phyloP scores from a whole-genome alignment of 176 grass and related monocot genomes.

The Avena atlantica region DNA sequence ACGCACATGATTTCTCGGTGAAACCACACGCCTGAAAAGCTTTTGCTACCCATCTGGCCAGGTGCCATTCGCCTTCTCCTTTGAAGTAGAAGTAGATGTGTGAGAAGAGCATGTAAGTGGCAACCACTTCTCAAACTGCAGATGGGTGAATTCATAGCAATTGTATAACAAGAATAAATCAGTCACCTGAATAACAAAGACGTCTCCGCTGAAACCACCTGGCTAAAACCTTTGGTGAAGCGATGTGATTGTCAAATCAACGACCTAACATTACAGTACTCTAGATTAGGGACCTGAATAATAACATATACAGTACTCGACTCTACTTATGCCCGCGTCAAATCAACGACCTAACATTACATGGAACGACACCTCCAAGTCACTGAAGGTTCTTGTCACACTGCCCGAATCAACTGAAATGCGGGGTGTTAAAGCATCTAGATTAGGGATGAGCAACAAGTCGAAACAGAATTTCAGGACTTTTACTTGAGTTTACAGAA shows the following conservation, averaged over 20 bases:
- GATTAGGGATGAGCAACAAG: background rate
- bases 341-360: background rate
- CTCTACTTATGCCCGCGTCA: background rate
- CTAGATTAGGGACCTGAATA: background rate
- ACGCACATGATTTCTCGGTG: background rate
- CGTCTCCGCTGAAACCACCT: no score
- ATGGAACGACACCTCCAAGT: background rate
- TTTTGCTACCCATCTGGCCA: background rate
- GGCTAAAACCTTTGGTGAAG: no score
- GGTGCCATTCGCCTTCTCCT: no score
- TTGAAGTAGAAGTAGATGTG: background rate
- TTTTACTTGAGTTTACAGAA: no score
- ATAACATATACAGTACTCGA: background rate
- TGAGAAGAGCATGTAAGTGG: background rate
- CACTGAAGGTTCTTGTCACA: background rate
- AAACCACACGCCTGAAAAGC: background rate
- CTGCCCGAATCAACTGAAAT: background rate
- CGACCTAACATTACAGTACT: no score
- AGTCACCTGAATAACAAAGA: background rate
- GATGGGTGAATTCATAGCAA: background rate
- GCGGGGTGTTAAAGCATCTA: background rate
- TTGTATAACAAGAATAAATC: background rate
- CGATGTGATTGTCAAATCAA: background rate
- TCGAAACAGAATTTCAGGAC: no score
- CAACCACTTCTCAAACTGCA: background rate